These are phyloP conservation scores for Celoporthe dispersa DNA, from an alignment of 2,329 filamentous ascomycete genomes.

Conservation along the genomic window DNA sequence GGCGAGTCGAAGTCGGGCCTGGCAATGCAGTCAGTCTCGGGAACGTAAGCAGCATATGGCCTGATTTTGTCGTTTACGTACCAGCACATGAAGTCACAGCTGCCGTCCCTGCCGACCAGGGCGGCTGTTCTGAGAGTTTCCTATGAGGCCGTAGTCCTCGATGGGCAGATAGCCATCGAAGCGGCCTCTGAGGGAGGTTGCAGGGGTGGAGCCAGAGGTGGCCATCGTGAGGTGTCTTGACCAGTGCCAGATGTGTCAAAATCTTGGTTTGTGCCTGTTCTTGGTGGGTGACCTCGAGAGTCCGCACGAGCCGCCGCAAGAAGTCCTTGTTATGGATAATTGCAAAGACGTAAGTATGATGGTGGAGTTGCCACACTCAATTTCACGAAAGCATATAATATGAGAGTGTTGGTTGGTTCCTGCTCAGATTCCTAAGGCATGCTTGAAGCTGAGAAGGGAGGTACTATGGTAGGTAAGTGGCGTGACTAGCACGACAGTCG, in stretches of 20 bases:
- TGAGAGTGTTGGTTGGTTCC: background rate
- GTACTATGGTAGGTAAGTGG: background rate
- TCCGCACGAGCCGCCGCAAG: background rate
- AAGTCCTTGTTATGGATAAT: background rate
- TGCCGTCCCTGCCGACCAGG: conserved; percentile 74
- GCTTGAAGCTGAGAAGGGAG: background rate
- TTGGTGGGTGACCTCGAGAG: background rate
- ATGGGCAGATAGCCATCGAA: conserved; percentile 61
- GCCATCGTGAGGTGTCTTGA: conserved; percentile 36
- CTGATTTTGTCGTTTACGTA: conserved; percentile 37
- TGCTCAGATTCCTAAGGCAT: background rate
- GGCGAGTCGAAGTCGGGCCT: conserved; percentile 82
- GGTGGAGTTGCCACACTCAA: background rate
- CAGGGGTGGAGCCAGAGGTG: conserved; percentile 37
- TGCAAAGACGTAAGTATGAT: background rate
- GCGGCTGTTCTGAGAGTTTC: conserved; percentile 81
- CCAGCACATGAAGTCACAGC: conserved; percentile 80
- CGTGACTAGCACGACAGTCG: background rate
- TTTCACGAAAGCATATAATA: background rate
- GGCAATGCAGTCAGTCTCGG: background rate
- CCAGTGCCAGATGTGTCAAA: background rate
- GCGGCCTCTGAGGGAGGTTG: conserved; percentile 38
- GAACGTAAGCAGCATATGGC: background rate
- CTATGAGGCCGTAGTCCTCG: conserved; percentile 80
- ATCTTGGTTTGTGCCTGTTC: background rate